Percentiles rank a stretch among this genome's conserved stretches.
Conservation (phyloP, 495 filamentous ascomycete genomes). For the Beverwykella pulmonaria region DNA sequence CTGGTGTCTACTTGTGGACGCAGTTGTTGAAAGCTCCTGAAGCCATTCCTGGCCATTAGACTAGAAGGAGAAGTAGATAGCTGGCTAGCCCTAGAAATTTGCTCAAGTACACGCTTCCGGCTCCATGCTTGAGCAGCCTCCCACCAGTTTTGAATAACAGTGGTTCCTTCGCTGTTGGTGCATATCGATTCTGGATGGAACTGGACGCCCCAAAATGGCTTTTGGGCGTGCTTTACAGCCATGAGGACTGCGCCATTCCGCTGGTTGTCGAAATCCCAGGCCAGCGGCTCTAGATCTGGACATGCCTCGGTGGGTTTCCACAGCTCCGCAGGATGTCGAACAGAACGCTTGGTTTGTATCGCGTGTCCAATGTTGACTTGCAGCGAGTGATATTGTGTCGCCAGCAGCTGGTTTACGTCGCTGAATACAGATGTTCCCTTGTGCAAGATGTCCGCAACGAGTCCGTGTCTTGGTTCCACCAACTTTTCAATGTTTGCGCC, state of each 20-base stretch:
- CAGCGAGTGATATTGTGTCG: conserved; percentile 88
- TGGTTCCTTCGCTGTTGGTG: conserved; percentile 67
- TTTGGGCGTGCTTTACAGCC: conserved; percentile 67
- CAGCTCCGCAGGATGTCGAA: conserved; percentile 41
- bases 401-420: conserved; percentile 60
- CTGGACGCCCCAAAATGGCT: conserved; percentile 89
- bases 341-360: conserved; percentile 27
- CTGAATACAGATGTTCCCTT: conserved; percentile 55
- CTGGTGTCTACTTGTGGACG: background rate
- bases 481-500: conserved; percentile 68
- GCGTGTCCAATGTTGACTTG: conserved; percentile 61
- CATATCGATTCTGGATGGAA: conserved; percentile 96
- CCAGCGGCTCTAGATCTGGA: conserved; percentile 60
- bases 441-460: conserved; percentile 67
- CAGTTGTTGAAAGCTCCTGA: background rate
- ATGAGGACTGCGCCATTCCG: conserved; percentile 68
- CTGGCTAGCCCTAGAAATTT: background rate
- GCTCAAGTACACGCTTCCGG: background rate
- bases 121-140: conserved; percentile 56
- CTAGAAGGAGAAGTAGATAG: background rate
- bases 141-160: conserved; percentile 80
- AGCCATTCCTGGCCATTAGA: background rate
- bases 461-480: conserved; percentile 74
- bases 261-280: conserved; percentile 60
- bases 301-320: conserved; percentile 33